A percentile compares a stretch with the other conserved stretches of the same genome.
Evolutionary conservation across 345 rosid species (phyloP).

Genomic region (Citrus australasica): DNA sequence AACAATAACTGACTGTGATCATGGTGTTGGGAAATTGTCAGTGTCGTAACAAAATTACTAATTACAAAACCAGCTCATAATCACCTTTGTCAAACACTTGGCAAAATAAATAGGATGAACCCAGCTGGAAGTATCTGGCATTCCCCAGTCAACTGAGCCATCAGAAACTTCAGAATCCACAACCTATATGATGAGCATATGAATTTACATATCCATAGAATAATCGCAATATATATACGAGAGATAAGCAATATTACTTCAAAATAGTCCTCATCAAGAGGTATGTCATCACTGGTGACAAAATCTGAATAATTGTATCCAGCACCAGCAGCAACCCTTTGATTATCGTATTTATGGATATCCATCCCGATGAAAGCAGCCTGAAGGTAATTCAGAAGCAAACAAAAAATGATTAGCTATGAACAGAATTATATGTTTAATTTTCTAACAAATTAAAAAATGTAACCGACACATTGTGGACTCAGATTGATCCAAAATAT

Average conservation of each 20-base stretch:
- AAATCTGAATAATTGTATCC: conserved; percentile 48
- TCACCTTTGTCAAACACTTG: conserved; percentile 86
- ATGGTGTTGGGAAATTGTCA: background rate
- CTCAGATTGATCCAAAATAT: background rate
- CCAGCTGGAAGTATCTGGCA: conserved; percentile 63
- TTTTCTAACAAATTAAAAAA: background rate
- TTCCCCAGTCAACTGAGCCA: conserved; percentile 83
- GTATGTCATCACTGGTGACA: conserved; percentile 40
- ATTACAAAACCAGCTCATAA: conserved; percentile 7
- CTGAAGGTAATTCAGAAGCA: conserved; percentile 36
- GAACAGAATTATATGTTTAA: background rate
- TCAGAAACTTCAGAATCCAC: conserved; percentile 64
- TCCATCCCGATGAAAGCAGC: conserved; percentile 84
- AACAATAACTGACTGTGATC: background rate
- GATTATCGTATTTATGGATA: conserved; percentile 53
- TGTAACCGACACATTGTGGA: background rate
- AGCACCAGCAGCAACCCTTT: conserved; percentile 46
- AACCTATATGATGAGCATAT: conserved; percentile 36
- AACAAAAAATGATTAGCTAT: background rate
- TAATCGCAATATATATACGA: background rate
- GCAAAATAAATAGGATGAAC: conserved; percentile 88
- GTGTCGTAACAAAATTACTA: background rate
- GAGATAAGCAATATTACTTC: conserved; percentile 52
- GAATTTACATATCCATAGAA: conserved; percentile 5
- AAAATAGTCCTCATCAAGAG: conserved; percentile 61